These are phyloP conservation scores for Eleusine indica DNA, from an alignment of 176 grass and related monocot genomes.

Conservation along the genomic window DNA sequence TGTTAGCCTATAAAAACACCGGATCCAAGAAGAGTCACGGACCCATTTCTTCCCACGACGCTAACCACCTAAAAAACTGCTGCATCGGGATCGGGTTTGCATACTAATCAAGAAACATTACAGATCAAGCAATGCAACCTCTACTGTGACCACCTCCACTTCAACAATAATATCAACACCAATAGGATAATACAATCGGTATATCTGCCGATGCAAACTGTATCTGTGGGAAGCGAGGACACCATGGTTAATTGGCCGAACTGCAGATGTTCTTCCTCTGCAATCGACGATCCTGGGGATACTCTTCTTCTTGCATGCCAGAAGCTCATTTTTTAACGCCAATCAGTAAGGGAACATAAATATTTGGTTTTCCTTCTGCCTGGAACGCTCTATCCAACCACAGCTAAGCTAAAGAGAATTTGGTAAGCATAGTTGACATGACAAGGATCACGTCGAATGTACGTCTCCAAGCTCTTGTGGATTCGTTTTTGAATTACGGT, in stretches of 20 bases:
- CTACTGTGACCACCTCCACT: not conserved
- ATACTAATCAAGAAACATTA: not conserved
- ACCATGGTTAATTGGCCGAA: not conserved
- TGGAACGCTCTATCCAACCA: not conserved
- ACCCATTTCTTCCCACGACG: not conserved
- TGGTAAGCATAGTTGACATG: not conserved
- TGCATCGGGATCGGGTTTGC: not conserved
- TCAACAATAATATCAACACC: not conserved
- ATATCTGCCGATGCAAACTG: not conserved
- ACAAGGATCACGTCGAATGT: not conserved
- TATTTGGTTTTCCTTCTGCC: not conserved
- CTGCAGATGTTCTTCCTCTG: not conserved
- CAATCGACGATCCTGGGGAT: not conserved
- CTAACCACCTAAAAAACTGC: not conserved
- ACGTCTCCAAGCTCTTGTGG: not conserved
- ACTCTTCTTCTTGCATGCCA: not conserved
- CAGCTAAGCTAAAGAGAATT: not conserved
- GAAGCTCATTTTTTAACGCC: not conserved
- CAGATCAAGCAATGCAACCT: not conserved
- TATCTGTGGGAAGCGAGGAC: too few species aligned
- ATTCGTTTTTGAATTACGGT: not conserved
- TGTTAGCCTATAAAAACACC: not conserved
- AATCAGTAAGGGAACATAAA: not conserved
- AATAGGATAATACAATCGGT: not conserved
- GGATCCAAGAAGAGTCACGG: not conserved